These are phyloP conservation scores for Breynia disticha DNA, from an alignment of 441 rosid genomes.

Conservation along the genomic window DNA sequence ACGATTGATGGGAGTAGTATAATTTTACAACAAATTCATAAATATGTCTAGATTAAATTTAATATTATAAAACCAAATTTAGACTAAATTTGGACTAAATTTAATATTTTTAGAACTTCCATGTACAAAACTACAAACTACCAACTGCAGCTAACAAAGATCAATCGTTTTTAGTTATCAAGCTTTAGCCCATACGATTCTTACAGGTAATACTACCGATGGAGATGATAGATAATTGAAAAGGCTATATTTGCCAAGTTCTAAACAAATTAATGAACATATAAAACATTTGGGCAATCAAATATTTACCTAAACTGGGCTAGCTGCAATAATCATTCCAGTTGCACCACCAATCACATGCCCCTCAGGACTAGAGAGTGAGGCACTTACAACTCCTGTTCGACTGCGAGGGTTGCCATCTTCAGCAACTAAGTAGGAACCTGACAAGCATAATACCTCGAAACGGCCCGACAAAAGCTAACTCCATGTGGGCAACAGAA, in stretches of 20 bases:
- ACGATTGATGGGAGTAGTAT: too few relatives aligned
- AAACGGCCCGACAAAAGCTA: constrained; percentile 60
- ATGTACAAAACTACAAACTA: constrained; percentile 79
- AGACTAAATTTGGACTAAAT: too few relatives aligned
- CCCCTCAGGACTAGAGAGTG: constrained; percentile 91
- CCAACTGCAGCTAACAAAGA: constrained; percentile 49
- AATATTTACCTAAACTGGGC: constrained; percentile 69
- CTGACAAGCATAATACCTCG: constrained; percentile 76
- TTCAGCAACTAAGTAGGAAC: constrained; percentile 54
- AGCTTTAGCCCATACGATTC: background rate
- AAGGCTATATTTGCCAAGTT: too few relatives aligned
- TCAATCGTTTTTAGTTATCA: background rate
- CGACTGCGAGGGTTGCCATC: constrained; percentile 43
- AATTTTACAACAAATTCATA: too few relatives aligned
- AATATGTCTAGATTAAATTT: too few relatives aligned
- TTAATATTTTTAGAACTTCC: constrained; percentile 56
- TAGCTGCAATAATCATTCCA: constrained; percentile 78
- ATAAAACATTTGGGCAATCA: too few relatives aligned
- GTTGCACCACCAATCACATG: constrained; percentile 89
- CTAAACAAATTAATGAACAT: too few relatives aligned
- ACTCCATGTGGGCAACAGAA: too few relatives aligned
- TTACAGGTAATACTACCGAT: too few relatives aligned
- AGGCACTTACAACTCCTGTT: constrained; percentile 66
- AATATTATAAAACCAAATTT: too few relatives aligned
- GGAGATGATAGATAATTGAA: too few relatives aligned